Conservation (phyloP, 257 asterid species). For the Gynochthodes officinalis region DNA sequence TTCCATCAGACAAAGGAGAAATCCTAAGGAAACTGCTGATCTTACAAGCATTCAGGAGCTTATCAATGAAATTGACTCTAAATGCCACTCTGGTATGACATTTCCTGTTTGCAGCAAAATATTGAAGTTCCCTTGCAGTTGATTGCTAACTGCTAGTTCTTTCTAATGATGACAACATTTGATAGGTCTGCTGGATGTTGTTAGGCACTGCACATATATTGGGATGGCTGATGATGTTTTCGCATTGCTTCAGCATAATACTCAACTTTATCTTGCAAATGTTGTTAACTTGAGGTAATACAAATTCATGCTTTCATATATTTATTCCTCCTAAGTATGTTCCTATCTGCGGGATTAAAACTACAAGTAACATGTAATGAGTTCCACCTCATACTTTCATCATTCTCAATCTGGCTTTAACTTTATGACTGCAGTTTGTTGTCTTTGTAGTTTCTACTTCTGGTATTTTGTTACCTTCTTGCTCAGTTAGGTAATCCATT, state of each 20-base stretch:
- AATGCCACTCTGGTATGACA: conserved; percentile 65
- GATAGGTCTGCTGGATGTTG: conserved; percentile 76
- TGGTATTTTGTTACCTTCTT: background rate
- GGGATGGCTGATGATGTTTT: conserved; percentile 96
- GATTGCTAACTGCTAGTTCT: conserved; percentile 6
- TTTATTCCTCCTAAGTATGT: background rate
- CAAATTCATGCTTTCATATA: too few species aligned
- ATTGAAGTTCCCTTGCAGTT: background rate
- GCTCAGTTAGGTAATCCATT: background rate
- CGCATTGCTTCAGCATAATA: conserved; percentile 79
- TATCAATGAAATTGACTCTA: conserved; percentile 58
- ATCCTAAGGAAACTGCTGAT: conserved; percentile 86
- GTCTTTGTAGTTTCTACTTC: background rate
- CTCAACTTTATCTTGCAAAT: conserved; percentile 88
- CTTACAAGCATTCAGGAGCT: conserved; percentile 91
- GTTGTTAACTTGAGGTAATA: conserved; percentile 79
- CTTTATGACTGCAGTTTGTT: background rate
- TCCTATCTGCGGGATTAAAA: background rate
- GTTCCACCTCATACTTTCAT: background rate
- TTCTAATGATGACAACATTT: conserved; percentile 4
- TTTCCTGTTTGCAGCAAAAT: background rate
- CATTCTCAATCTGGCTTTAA: background rate
- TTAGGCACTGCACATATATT: conserved; percentile 75
- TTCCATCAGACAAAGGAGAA: conserved; percentile 81
- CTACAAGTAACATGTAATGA: background rate